Evolutionary conservation across 805 yeast species (phyloP), one percentile per base, ranked within the genome.

Genomic region (Metschnikowia corniflorae): DNA sequence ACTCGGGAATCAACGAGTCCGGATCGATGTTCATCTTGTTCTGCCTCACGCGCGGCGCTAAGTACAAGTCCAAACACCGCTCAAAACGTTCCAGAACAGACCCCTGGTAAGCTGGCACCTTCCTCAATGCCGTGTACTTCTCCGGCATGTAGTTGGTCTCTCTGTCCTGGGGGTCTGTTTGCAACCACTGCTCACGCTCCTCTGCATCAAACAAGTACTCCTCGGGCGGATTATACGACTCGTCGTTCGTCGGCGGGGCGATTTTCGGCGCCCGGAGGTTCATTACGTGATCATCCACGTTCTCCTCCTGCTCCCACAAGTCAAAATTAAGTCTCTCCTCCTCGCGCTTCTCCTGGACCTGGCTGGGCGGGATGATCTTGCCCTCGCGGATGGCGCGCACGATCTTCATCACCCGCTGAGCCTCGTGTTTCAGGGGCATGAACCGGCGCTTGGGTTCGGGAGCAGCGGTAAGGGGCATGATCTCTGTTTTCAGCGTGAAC

Each of bases 361-460:
- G 54, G 47, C 72, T 72, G 39, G 91, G 86, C 19, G 94, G 87
- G 33, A 88, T 71, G 46, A 93, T 86, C 58, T 94, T 77, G 21
- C 99, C 99, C 55, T 91, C 96, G 64, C 98, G 80, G 43, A 93
- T 93, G 26, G 98, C 98, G 48, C 79, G 76, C 18, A 93, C 99
- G 44, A 93, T 81, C 71, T 93, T 93, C 97, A 91, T 89, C 33
- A 93, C 80, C 60, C 94, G 75, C 68, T 87, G 86, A 23, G 97
- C 97, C 70, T 93, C 99, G 60, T 88, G 91, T 59, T 88, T 88
- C 9, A 97, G 91, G 16, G 97, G 98, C 43, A 87, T 85, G 54
- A 93, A 93, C 59, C 99, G 77, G 60, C 97, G 78, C 68, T 93
- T 93, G 39, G 99, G 98, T 68, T 93, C 99, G 8, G 97, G 97